These are phyloP conservation scores for Cyamopsis tetragonoloba DNA, from an alignment of 306 rosid genomes.

Conservation along the genomic window DNA sequence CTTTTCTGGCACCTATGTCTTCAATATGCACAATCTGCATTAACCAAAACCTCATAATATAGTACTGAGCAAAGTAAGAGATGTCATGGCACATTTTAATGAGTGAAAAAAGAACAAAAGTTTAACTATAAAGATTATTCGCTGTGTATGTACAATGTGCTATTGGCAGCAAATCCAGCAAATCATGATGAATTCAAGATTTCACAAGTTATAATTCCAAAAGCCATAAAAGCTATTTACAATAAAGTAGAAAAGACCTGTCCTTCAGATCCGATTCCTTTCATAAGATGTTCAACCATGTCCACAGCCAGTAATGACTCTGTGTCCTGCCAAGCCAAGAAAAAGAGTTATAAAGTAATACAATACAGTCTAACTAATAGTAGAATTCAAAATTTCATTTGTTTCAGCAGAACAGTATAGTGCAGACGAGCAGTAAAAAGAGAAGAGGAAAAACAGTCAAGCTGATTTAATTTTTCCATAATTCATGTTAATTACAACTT, in stretches of 20 bases:
- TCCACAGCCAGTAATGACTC: constrained; percentile 52
- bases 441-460: not conserved
- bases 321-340: constrained; percentile 50
- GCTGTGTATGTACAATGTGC: not conserved
- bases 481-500: not conserved
- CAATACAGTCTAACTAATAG: not conserved
- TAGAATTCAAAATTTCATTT: not conserved
- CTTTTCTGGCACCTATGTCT: constrained; percentile 62
- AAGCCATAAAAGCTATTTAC: not conserved
- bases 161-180: constrained; percentile 11
- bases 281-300: constrained; percentile 86
- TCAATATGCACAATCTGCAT: constrained; percentile 82
- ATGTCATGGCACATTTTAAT: constrained; percentile 18
- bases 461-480: not conserved
- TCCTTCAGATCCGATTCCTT: constrained; percentile 65
- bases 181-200: not conserved
- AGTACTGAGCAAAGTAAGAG: constrained; percentile 10
- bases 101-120: not conserved
- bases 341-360: not conserved
- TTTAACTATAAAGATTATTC: constrained; percentile 8
- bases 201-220: constrained; percentile 17
- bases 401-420: constrained; percentile 9
- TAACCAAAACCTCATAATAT: constrained; percentile 26
- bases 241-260: constrained; percentile 47
- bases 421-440: constrained; percentile 1